Evolutionary conservation across 352 stramenopile genomes (phyloP), one percentile per base, ranked within the genome.

Genomic region (Phytophthora multivora): DNA sequence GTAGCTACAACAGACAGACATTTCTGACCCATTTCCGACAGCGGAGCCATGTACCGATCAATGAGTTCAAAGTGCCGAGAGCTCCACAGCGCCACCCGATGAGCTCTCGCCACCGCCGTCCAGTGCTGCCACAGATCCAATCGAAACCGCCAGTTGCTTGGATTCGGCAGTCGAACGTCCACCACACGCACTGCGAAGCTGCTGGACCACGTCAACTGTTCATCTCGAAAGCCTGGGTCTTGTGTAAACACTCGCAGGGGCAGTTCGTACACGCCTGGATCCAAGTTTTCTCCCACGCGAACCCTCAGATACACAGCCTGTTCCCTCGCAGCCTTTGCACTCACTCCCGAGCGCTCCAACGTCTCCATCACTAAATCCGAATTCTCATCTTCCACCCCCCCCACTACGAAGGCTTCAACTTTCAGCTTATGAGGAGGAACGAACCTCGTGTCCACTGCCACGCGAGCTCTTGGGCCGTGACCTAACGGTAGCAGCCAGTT

Each of bases 121-220:
- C 79, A 74, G 47, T 93, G 84, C 51, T 93, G 84, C 84, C 84
- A 93, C 13, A 93, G 60, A 63, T 93, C 84, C 51, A 93, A 51
- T 62, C 89, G 80, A 63, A 93, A 93, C 2, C 31, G 48, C 69
- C 76, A 91, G 15, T 83, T 63, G 9, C 31, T 61, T 1, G 84
- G 82, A 5, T 58, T 40, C 4, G 82, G 79, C 4, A 93, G 71
- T 16, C 63, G 50, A 1, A 91, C 69, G 45, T 76, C 74, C 16
- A 75, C 77, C 2, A 93, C 79, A 25, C 75, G 77, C 5, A 93
- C 47, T 0, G 75, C 57, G 31, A 91, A 61, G 9, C 42, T 77
- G 21, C 80, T 90, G 5, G 65, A 76, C 84, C 84, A 93, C 15
- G 75, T 83, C 13, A 90, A 36, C 18, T 83, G 66, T 70, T 93